Evolutionary conservation across 2,329 filamentous ascomycete species (phyloP), one percentile per base, ranked within the genome.

Genomic region (Pseudogymnoascus sp.): DNA sequence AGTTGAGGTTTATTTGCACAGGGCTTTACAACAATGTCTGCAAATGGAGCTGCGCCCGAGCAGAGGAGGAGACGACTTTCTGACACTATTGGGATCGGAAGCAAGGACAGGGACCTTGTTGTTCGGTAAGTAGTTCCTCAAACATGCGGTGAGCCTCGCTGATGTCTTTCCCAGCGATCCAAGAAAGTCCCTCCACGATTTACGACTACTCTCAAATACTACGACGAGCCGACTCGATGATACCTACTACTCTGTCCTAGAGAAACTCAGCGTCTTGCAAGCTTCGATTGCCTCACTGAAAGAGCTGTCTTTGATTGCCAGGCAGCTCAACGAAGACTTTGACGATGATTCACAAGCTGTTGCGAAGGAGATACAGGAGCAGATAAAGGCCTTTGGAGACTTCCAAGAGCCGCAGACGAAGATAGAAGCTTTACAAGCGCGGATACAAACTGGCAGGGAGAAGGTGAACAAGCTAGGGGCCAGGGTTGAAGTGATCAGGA

Each of bases 231-330:
- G 81, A 34, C 81, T 93, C 41, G 88, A 92, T 70, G 83, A 88
- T 62, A 86, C 86, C 2, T 92, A 91, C 74, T 88, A 89, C 65
- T 82, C 83, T 0, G 81, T 91, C 8, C 77, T 91, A 30, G 85
- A 90, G 70, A 89, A 87, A 69, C 79, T 88, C 57, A 80, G 80
- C 58, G 72, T 79, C 1, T 76, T 92, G 37, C 85, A 87, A 60
- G 80, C 77, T 65, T 90, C 85, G 0, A 81, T 91, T 38, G 72
- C 77, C 5, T 81, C 80, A 2, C 76, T 93, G 28, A 85, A 85
- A 68, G 84, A 88, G 66, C 78, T 93, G n/a, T 84, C 86, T 0
- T 76, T 76, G 30, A 77, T 82, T 67, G 85, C 86, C 5, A 79
- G 78, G 60, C 77, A 82, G 59, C 77, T 87, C 7, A 81, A 82